Percentiles rank a stretch among this genome's conserved stretches.
Conservation (phyloP, 495 filamentous ascomycete species). For the Penicillium macrosclerotiorum region DNA sequence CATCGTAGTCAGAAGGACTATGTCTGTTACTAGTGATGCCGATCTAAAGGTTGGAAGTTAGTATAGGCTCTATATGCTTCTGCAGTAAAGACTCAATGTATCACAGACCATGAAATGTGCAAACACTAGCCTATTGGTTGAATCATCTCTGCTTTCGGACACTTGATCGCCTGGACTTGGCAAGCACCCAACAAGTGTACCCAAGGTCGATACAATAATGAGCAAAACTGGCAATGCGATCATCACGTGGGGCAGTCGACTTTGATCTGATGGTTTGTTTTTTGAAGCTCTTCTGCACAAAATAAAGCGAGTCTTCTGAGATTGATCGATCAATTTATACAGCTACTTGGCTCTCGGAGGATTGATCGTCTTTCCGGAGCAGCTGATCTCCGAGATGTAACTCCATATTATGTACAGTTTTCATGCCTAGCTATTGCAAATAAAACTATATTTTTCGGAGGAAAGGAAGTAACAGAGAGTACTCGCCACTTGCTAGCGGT, state of each 20-base stretch:
- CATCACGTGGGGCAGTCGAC: too few species aligned
- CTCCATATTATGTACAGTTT: background rate
- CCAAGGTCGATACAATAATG: background rate
- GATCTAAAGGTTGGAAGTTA: constrained; percentile 33
- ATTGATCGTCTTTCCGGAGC: background rate
- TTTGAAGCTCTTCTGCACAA: too few species aligned
- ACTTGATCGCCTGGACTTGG: background rate
- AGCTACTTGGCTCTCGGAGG: background rate
- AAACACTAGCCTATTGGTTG: constrained; percentile 47
- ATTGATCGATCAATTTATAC: background rate
- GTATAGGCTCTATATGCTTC: background rate
- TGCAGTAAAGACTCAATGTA: background rate
- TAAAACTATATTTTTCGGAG: too few species aligned
- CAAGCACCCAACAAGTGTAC: background rate
- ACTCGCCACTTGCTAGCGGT: too few species aligned
- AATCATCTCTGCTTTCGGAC: background rate
- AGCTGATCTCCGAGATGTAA: constrained; percentile 16
- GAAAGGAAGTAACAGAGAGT: too few species aligned
- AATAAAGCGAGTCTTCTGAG: too few species aligned
- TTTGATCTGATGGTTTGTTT: too few species aligned
- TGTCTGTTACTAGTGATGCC: constrained; percentile 51
- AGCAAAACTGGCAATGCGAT: background rate
- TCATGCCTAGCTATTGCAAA: too few species aligned
- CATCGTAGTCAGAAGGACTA: constrained; percentile 51
- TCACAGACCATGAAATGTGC: constrained; percentile 56